Base-by-base conservation (phyloP, 73 alveolate species). In the Symbiodinium natans region DNA sequence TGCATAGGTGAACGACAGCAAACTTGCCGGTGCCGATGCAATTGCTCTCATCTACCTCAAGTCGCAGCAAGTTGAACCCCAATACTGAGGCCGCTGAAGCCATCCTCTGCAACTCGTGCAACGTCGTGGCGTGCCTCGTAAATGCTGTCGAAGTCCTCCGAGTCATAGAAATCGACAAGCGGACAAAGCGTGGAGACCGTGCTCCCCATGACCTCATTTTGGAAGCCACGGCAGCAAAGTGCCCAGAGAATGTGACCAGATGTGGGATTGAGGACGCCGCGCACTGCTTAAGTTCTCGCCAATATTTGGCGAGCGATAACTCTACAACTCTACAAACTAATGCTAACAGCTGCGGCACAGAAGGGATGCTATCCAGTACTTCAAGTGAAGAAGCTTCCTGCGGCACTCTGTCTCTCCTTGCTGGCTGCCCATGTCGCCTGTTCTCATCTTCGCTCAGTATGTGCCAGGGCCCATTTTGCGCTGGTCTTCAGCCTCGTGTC, bases 21-120 rank as follows among this genome's bases (percentile, higher is more conserved):
- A 93, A 93, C 85, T 93, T 93, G 75, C 99, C 99, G 23, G 93
- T 75, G 73, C 99, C 99, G 38, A 93, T 75, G 46, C 80, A 39
- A 25, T 73, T 33, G 90, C 82, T 42, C 46, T 92, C 98, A 41
- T 92, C 98, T 82, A 92, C 98, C 98, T 92, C 31, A 42, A n/a
- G 8, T 23, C n/a, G n/a, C n/a, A n/a, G n/a, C n/a, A n/a, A n/a
- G n/a, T n/a, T n/a, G n/a, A n/a, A n/a, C n/a, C n/a, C n/a, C n/a
- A n/a, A n/a, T n/a, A n/a, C n/a, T n/a, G n/a, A n/a, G n/a, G n/a
- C n/a, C n/a, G n/a, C n/a, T n/a, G n/a, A n/a, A n/a, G n/a, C n/a
- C n/a, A n/a, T n/a, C n/a, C n/a, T n/a, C n/a, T n/a, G n/a, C n/a
- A n/a, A n/a, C n/a, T n/a, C n/a, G n/a, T n/a, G n/a, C n/a, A n/a